Conservation (phyloP, 2,329 filamentous ascomycete genomes). For the Xylariaceae sp. region DNA sequence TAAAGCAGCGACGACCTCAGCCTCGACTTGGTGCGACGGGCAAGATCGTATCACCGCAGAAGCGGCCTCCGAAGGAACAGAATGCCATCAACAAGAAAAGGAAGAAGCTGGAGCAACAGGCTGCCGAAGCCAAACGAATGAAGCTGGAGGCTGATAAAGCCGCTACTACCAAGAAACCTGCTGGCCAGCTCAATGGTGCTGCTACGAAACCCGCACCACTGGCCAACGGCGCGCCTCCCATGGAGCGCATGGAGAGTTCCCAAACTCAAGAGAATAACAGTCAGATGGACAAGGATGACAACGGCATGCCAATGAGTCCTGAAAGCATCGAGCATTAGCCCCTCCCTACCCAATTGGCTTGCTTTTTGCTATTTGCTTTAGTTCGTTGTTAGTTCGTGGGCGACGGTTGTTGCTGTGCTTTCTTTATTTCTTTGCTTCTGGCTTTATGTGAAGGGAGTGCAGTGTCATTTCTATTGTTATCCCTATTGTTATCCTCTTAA, state of each 20-base stretch:
- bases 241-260: conserved; percentile 55
- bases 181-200: conserved; percentile 32
- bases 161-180: conserved; percentile 49
- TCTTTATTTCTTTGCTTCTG: neutral
- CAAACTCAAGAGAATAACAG: conserved; percentile 55
- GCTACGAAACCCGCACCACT: conserved; percentile 36
- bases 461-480: neutral
- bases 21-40: conserved; percentile 64
- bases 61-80: conserved; percentile 75
- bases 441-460: neutral
- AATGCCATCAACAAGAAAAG: conserved; percentile 82
- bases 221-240: conserved; percentile 38
- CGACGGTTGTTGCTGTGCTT: too few relatives aligned
- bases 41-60: conserved; percentile 81
- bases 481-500: conserved; percentile 8
- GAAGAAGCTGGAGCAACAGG: conserved; percentile 67
- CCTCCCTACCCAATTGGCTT: neutral
- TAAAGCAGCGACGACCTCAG: conserved; percentile 77
- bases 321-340: conserved; percentile 60
- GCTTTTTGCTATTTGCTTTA: neutral
- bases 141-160: conserved; percentile 37
- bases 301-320: conserved; percentile 73
- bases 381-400: neutral
- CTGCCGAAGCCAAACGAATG: conserved; percentile 41
- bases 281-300: conserved; percentile 63